Base-by-base conservation (phyloP, 2,329 filamentous ascomycete genomes). In the Magnaporthiopsis rhizophila region DNA sequence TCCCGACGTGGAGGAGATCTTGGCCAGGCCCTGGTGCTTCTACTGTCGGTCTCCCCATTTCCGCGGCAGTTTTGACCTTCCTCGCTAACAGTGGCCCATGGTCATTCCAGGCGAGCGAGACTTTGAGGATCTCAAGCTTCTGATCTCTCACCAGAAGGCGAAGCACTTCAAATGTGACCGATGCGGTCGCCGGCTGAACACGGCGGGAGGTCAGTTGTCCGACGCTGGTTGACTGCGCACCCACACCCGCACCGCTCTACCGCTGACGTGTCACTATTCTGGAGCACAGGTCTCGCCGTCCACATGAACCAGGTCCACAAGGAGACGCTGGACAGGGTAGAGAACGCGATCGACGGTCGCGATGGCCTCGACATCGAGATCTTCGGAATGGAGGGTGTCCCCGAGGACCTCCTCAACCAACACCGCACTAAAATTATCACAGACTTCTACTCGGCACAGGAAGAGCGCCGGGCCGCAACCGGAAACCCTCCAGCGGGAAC, bases 291-390 rank as follows among this genome's bases (percentile, higher is more conserved):
- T 80, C 86, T 99, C 66, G 91, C 90, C 50, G 95, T 99, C 64
- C 95, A 99, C 75, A 90, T 98, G 91, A 96, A 94, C 74, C 95
- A 99, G 76, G 95, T 99, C 61, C 95, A 99, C 81, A 99, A 99
- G 77, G 93, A 97, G 75, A 90, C 88, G 36, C 84, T 98, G 62
- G 87, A 86, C 26, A 86, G 87, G 59, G 92, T 99, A 72, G 94
- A 97, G 71, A 97, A 98, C 82, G 92, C 95, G 62, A 84, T 97
- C 3, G 88, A 90, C 0, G 94, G 94, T 72, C 88, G 95, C 67
- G 86, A 91, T 68, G 89, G 89, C 65, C 86, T 96, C 66, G 92
- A 96, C 66, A 87, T 96, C 66, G 95, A 99, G 77, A 97, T 99
- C 72, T 99, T 98, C 74, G 95, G 94, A 72, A 97, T 97, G 91